A percentile compares a stretch with the other conserved stretches of the same genome.
Evolutionary conservation across 2,329 filamentous ascomycete genomes (phyloP).

Genomic region (Sclerotiophoma versabilis): DNA sequence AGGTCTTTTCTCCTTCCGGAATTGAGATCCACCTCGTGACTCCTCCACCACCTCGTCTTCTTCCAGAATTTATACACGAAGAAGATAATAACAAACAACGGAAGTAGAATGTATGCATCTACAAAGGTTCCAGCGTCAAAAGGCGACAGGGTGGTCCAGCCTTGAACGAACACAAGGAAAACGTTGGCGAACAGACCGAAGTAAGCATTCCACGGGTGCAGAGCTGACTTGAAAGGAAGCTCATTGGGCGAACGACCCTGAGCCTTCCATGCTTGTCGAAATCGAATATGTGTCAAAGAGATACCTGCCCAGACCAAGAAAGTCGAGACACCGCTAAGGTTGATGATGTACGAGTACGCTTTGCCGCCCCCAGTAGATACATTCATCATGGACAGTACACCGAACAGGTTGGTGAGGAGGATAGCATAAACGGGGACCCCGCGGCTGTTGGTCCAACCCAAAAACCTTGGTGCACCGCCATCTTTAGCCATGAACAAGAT

Average conservation of each 20-base stretch:
- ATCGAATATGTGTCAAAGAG: slow-evolving; percentile 74
- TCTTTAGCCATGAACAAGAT: slow-evolving; percentile 78
- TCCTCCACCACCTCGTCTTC: slow-evolving; percentile 46
- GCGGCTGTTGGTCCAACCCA: slow-evolving; percentile 70
- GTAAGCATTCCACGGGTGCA: slow-evolving; percentile 61
- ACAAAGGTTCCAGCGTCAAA: slow-evolving; percentile 61
- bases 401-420: slow-evolving; percentile 73
- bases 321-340: slow-evolving; percentile 72
- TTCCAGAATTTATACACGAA: slow-evolving; percentile 56
- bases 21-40: slow-evolving; percentile 50
- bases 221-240: slow-evolving; percentile 57
- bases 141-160: slow-evolving; percentile 61
- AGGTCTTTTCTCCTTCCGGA: slow-evolving; percentile 48
- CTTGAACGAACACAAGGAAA: slow-evolving; percentile 61
- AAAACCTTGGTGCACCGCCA: slow-evolving; percentile 72
- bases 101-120: slow-evolving; percentile 61
- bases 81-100: slow-evolving; percentile 57
- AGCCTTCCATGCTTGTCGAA: slow-evolving; percentile 67
- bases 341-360: slow-evolving; percentile 74
- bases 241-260: slow-evolving; percentile 47
- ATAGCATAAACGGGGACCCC: slow-evolving; percentile 69
- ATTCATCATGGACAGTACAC: slow-evolving; percentile 78
- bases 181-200: slow-evolving; percentile 57
- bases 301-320: slow-evolving; percentile 77
- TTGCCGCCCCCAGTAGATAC: slow-evolving; percentile 69